Evolutionary conservation across 2,329 filamentous ascomycete species (phyloP).

Genomic region (Stagonosporopsis chrysanthemi): DNA sequence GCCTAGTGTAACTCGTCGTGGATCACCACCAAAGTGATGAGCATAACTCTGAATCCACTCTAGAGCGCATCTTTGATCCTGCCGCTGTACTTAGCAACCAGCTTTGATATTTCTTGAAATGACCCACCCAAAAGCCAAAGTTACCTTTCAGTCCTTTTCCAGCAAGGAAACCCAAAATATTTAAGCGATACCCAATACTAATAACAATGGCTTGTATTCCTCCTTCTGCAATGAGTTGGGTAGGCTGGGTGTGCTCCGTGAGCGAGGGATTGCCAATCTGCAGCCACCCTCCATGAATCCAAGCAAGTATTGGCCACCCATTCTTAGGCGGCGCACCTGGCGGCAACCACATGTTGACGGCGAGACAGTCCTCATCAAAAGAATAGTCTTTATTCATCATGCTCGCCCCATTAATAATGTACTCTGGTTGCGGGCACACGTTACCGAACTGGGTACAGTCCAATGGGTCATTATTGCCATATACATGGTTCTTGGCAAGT

Average conservation of each 20-base stretch:
- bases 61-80: constrained; percentile 13
- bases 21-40: background rate
- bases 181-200: constrained; percentile 17
- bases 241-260: constrained; percentile 10
- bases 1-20: constrained; percentile 3
- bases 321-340: constrained; percentile 5
- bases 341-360: constrained; percentile 12
- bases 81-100: background rate
- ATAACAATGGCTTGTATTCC: constrained; percentile 14
- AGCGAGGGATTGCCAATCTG: constrained; percentile 14
- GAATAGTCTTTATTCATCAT: constrained; percentile 10
- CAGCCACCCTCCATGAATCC: constrained; percentile 16
- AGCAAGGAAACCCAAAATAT: constrained; percentile 19
- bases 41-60: constrained; percentile 13
- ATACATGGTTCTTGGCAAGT: constrained; percentile 8
- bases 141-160: constrained; percentile 12
- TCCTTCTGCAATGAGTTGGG: constrained; percentile 13
- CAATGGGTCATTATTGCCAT: constrained; percentile 6
- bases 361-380: constrained; percentile 14
- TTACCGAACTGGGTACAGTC: constrained; percentile 14
- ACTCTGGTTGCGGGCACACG: constrained; percentile 13
- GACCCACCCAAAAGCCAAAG: constrained; percentile 14
- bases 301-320: constrained; percentile 16
- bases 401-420: constrained; percentile 5
- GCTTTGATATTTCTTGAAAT: fast-evolving